These are phyloP conservation scores for Lentinula boryana DNA, from an alignment of 768 basidiomycete genomes.

Conservation along the genomic window DNA sequence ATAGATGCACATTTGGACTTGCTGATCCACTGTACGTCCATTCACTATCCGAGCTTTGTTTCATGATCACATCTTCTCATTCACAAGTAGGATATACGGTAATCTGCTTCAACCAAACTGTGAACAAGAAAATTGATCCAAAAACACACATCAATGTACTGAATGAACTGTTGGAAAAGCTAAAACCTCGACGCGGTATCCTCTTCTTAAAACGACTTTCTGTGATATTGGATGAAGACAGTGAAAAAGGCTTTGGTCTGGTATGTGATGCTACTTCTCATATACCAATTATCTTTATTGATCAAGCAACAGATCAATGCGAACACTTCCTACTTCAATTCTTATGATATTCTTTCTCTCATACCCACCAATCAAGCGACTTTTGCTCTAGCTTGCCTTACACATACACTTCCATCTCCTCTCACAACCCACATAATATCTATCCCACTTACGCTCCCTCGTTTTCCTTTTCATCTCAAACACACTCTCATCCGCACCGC, in stretches of 20 bases:
- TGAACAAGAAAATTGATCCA: conserved; percentile 65
- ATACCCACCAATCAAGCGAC: conserved; percentile 65
- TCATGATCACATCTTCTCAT: neutral
- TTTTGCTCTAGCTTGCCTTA: conserved; percentile 76
- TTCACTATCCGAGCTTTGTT: neutral
- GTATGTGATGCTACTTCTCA: conserved; percentile 30
- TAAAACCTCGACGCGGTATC: conserved; percentile 53
- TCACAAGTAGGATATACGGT: conserved; percentile 80
- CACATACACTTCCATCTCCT: conserved; percentile 69
- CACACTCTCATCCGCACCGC: conserved; percentile 81
- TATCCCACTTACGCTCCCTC: conserved; percentile 70
- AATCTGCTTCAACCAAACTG: conserved; percentile 69
- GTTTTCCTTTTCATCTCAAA: conserved; percentile 76
- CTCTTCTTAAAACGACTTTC: conserved; percentile 71
- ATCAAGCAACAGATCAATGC: conserved; percentile 50
- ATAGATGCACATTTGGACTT: conserved; percentile 64
- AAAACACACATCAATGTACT: conserved; percentile 65
- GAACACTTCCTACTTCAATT: conserved; percentile 52
- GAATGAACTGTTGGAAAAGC: conserved; percentile 48
- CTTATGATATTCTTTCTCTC: conserved; percentile 76
- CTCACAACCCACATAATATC: conserved; percentile 79
- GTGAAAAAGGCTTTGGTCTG: conserved; percentile 81
- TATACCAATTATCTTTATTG: neutral
- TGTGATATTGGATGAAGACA: conserved; percentile 77
- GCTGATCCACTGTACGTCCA: conserved; percentile 62